These are phyloP conservation scores for Russula foetens DNA, from an alignment of 768 basidiomycete species.

Conservation along the genomic window DNA sequence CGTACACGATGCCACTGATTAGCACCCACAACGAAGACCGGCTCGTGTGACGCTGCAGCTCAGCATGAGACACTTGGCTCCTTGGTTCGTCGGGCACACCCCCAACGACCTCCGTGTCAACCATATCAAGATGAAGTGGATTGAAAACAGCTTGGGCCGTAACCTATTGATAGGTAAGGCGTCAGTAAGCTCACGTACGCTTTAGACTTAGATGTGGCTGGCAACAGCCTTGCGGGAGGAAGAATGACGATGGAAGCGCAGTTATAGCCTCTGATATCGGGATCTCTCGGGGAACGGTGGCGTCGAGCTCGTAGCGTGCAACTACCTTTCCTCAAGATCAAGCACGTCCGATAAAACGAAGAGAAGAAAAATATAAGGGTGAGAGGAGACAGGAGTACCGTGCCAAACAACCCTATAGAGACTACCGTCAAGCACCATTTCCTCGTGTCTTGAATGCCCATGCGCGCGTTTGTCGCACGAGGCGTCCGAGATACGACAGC, in stretches of 20 bases:
- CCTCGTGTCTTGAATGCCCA: not conserved
- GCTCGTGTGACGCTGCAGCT: constrained; percentile 13
- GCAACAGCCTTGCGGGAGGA: not conserved
- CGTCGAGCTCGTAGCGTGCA: not conserved
- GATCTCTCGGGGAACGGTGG: not conserved
- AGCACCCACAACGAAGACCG: not conserved
- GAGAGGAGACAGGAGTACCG: not conserved
- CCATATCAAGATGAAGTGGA: constrained; percentile 10
- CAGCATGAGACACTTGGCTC: constrained; percentile 5
- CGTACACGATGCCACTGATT: constrained; percentile 16
- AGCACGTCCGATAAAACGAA: not conserved
- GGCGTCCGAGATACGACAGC: not conserved
- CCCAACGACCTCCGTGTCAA: not conserved
- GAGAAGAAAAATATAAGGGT: not conserved
- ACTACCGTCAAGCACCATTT: not conserved
- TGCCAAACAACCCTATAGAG: constrained; percentile 4
- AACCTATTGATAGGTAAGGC: not conserved
- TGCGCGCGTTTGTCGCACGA: not conserved
- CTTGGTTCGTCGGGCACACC: not conserved
- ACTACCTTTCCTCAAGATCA: not conserved
- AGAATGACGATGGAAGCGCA: not conserved
- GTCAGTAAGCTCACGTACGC: not conserved
- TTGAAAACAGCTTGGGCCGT: not conserved
- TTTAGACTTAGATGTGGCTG: not conserved
- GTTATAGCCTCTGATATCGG: not conserved